phyloP scores from a whole-genome alignment of 257 asterid species.

The Solanum ossicruentum region DNA sequence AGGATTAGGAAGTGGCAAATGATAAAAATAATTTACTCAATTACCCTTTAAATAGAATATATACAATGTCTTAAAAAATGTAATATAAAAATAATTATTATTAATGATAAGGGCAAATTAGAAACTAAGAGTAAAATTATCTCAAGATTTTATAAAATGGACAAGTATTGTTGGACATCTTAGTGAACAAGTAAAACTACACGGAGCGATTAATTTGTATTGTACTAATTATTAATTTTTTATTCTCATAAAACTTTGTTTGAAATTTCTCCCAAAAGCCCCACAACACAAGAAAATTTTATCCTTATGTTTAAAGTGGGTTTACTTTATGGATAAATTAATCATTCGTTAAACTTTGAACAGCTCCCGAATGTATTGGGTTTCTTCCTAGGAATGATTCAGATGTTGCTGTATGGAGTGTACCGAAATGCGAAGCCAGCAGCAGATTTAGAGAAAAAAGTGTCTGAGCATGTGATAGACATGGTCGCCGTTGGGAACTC shows the following conservation, averaged over 20 bases:
- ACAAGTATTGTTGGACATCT: too few relatives aligned
- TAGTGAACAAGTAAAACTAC: too few relatives aligned
- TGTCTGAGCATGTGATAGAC: constrained; percentile 18
- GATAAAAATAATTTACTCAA: too few relatives aligned
- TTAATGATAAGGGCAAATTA: too few relatives aligned
- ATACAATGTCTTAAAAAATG: too few relatives aligned
- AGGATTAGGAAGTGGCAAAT: too few relatives aligned
- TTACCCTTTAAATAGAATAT: too few relatives aligned
- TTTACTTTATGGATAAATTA: neutral
- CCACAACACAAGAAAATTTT: neutral
- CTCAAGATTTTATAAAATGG: too few relatives aligned
- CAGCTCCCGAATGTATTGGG: constrained; percentile 73
- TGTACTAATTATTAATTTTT: neutral
- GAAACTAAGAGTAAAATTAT: too few relatives aligned
- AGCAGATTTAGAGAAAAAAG: constrained; percentile 14
- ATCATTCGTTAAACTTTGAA: neutral
- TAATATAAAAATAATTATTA: too few relatives aligned
- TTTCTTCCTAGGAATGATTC: constrained; percentile 52
- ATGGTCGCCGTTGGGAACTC: constrained; percentile 27
- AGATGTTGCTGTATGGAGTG: constrained; percentile 47
- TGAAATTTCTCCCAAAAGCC: neutral
- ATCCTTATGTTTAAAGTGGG: too few relatives aligned
- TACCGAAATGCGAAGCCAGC: constrained; percentile 26
- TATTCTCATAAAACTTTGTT: neutral
- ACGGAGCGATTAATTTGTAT: neutral